These are phyloP conservation scores for Cudoniella acicularis DNA, from an alignment of 495 filamentous ascomycete genomes.

Conservation along the genomic window DNA sequence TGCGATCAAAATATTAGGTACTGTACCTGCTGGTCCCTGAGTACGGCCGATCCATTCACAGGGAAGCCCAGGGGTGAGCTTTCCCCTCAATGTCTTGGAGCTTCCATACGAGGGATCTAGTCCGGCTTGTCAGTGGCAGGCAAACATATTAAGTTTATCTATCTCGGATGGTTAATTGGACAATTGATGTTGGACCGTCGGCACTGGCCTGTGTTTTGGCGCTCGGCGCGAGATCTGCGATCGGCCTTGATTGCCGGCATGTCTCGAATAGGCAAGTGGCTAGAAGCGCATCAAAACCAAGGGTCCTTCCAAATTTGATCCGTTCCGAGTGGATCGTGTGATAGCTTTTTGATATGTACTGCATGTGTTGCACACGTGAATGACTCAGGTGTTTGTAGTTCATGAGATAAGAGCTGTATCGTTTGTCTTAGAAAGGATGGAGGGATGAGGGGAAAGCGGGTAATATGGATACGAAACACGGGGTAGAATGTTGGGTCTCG, in stretches of 20 bases:
- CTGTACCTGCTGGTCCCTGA: not conserved
- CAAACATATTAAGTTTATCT: not conserved
- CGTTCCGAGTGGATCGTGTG: not conserved
- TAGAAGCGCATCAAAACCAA: not conserved
- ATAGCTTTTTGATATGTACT: not conserved
- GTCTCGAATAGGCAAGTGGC: not conserved
- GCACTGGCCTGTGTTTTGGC: not conserved
- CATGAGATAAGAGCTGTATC: not conserved
- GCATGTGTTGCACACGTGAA: not conserved
- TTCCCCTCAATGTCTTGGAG: not conserved
- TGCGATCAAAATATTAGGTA: not conserved
- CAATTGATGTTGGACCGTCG: not conserved
- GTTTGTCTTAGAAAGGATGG: not conserved
- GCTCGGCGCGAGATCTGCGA: not conserved
- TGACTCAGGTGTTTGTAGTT: not conserved
- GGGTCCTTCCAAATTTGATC: not conserved
- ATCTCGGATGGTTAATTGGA: not conserved
- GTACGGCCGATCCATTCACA: not conserved
- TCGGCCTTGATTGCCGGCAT: not conserved
- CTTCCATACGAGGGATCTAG: not conserved
- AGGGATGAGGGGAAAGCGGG: not conserved
- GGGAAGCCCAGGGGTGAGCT: not conserved
- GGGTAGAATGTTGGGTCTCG: not conserved
- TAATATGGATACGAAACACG: not conserved
- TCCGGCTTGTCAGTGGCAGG: not conserved